phyloP scores from a whole-genome alignment of 2,329 filamentous ascomycete genomes.

The Fusarium sp. region DNA sequence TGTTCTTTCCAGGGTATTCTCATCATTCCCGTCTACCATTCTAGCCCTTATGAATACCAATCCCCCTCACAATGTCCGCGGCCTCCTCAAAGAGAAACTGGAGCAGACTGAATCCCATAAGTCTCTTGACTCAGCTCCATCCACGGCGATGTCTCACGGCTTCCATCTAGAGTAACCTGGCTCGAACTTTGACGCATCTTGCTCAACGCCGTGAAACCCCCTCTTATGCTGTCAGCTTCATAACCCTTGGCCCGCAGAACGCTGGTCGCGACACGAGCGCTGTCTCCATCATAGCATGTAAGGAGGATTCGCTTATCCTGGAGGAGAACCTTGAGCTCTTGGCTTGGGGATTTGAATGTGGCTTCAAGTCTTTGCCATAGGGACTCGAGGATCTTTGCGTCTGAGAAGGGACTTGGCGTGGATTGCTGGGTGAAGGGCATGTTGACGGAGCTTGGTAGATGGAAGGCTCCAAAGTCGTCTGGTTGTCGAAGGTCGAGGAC shows the following conservation, averaged over 20 bases:
- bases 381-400: constrained; percentile 53
- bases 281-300: constrained; percentile 66
- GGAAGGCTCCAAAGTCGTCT: constrained; percentile 54
- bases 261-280: constrained; percentile 63
- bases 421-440: constrained; percentile 53
- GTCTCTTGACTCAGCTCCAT: constrained; percentile 5
- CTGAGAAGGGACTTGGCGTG: constrained; percentile 57
- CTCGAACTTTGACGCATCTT: constrained; percentile 25
- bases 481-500: constrained; percentile 58
- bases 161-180: background rate
- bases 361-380: constrained; percentile 61
- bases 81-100: background rate
- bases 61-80: background rate
- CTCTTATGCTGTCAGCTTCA: constrained; percentile 58
- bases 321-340: constrained; percentile 37
- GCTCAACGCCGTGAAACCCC: constrained; percentile 58
- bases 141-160: constrained; percentile 13
- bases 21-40: background rate
- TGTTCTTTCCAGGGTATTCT: background rate
- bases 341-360: constrained; percentile 48
- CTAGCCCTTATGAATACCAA: background rate
- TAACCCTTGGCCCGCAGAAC: constrained; percentile 62
- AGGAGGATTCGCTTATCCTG: constrained; percentile 53
- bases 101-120: constrained; percentile 11
- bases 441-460: constrained; percentile 57